Conservation (phyloP, 2,329 filamentous ascomycete species). For the Colletotrichum eremochloae region DNA sequence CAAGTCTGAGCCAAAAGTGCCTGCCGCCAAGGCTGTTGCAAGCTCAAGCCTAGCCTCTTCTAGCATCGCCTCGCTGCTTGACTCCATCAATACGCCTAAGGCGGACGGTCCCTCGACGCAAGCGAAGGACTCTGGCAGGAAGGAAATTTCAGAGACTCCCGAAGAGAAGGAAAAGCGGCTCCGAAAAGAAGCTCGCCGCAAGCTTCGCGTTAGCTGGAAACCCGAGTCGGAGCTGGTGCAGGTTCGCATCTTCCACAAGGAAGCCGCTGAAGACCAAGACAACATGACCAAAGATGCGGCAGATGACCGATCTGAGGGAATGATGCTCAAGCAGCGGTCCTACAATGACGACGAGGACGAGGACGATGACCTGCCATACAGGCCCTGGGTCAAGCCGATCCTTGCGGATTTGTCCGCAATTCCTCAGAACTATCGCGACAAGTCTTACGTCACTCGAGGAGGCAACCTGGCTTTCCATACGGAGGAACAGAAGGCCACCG, state of each 20-base stretch:
- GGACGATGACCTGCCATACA: slow-evolving; percentile 65
- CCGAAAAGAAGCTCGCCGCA: slow-evolving; percentile 78
- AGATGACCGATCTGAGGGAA: slow-evolving; percentile 80
- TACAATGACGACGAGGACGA: slow-evolving; percentile 67
- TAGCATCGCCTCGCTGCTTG: slow-evolving; percentile 67
- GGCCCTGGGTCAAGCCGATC: slow-evolving; percentile 65
- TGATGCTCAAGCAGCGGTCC: slow-evolving; percentile 72
- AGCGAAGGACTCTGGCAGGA: slow-evolving; percentile 53
- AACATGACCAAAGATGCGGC: slow-evolving; percentile 79
- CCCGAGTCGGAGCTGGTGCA: slow-evolving; percentile 75
- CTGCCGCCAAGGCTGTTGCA: slow-evolving; percentile 48
- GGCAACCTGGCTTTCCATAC: slow-evolving; percentile 66
- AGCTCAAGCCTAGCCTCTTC: slow-evolving; percentile 57
- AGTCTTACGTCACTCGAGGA: slow-evolving; percentile 67
- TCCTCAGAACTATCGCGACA: slow-evolving; percentile 58
- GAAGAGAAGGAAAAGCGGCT: slow-evolving; percentile 77
- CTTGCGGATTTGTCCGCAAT: slow-evolving; percentile 62
- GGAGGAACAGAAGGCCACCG: slow-evolving; percentile 67
- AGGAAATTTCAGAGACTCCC: slow-evolving; percentile 70
- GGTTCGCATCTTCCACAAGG: slow-evolving; percentile 78
- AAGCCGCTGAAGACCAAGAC: slow-evolving; percentile 76
- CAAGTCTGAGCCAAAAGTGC: slow-evolving; percentile 46
- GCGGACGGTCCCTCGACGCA: slow-evolving; percentile 66
- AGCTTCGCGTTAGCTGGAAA: slow-evolving; percentile 79
- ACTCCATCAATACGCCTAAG: slow-evolving; percentile 62